Percentiles rank a stretch among this genome's conserved stretches.
These are phyloP conservation scores for Suhomyces sp. DNA, from an alignment of 805 yeast species.

Conservation along the genomic window DNA sequence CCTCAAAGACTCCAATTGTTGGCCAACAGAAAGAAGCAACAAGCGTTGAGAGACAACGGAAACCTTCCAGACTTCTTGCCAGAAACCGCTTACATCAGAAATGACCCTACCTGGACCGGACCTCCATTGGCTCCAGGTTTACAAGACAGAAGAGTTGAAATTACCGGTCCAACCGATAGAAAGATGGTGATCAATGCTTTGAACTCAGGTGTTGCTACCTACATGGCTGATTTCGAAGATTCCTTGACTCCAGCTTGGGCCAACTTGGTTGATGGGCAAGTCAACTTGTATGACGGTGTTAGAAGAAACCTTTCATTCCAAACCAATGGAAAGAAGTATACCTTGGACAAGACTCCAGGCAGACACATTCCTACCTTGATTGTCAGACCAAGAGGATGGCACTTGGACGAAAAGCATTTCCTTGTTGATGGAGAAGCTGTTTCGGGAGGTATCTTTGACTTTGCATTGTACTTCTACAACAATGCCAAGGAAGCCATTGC, in stretches of 20 bases:
- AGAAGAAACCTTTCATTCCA: constrained; percentile 56
- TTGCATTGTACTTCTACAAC: constrained; percentile 75
- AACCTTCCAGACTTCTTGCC: constrained; percentile 60
- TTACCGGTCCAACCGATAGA: constrained; percentile 84
- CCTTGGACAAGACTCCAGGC: constrained; percentile 45
- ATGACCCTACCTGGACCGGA: constrained; percentile 75
- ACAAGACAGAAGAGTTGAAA: constrained; percentile 73
- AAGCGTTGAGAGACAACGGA: constrained; percentile 62
- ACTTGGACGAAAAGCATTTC: constrained; percentile 72
- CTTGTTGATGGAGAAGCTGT: constrained; percentile 73
- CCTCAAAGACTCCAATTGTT: constrained; percentile 56
- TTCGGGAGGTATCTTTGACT: constrained; percentile 75
- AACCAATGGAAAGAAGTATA: constrained; percentile 45
- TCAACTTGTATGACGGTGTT: constrained; percentile 72
- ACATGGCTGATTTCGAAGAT: constrained; percentile 86
- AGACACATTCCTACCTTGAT: constrained; percentile 72
- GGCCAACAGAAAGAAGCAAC: constrained; percentile 60
- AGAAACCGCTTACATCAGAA: constrained; percentile 68
- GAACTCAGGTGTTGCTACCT: constrained; percentile 75
- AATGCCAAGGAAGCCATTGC: constrained; percentile 62
- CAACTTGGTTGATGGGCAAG: constrained; percentile 79
- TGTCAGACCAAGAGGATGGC: constrained; percentile 91
- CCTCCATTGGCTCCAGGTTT: constrained; percentile 70
- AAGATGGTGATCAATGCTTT: constrained; percentile 82
- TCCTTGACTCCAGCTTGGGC: constrained; percentile 83